Evolutionary conservation across 2,329 filamentous ascomycete species (phyloP), one percentile per base, ranked within the genome.

Genomic region (Aspergillus brunneoviolaceus): DNA sequence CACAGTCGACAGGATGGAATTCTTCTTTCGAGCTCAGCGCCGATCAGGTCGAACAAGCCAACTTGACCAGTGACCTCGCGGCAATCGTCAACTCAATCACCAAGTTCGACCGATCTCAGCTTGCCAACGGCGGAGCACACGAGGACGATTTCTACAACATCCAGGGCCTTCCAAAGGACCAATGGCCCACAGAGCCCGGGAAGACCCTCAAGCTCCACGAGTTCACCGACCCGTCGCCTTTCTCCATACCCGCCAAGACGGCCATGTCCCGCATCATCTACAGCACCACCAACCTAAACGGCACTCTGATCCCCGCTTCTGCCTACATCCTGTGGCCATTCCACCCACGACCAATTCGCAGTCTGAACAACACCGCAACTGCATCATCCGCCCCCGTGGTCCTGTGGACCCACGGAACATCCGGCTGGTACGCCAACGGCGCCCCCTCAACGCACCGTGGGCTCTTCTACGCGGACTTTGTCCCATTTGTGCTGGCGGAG

Each of bases 301-400:
- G 79, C 3, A 77, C 76, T 0, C 60, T 74, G 0, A 67, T 84
- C 2, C 82, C 82, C 0, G 77, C 80, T 9, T 82, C 81, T 1
- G 82, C 76, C 2, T 83, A 76, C 65, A 70, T 84, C 12, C 75
- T 84, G 1, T 84, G 80, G 80, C 82, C 82, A 0, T 84, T 72
- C 55, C 59, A 68, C 2, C 68, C 76, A 5, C 29, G 51, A 33
- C 19, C 21, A 49, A 54, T 53, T 51, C 52, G n/a, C 42, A 59
- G 7, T 27, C 56, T 14, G 33, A 57, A 42, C 29, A 23, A 55
- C 49, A 49, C 48, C 61, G 39, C 39, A 1, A 19, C 14, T 4
- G 5, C 39, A 19, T 45, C 52, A 57, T 39, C 60, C 27, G 51
- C 63, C 23, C 64, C 76, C 1, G 63, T 77, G 7, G 75, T 81